Percentiles rank a stretch among this genome's conserved stretches.
Conservation (phyloP, 257 asterid genomes). For the Primulina huaijiensis region DNA sequence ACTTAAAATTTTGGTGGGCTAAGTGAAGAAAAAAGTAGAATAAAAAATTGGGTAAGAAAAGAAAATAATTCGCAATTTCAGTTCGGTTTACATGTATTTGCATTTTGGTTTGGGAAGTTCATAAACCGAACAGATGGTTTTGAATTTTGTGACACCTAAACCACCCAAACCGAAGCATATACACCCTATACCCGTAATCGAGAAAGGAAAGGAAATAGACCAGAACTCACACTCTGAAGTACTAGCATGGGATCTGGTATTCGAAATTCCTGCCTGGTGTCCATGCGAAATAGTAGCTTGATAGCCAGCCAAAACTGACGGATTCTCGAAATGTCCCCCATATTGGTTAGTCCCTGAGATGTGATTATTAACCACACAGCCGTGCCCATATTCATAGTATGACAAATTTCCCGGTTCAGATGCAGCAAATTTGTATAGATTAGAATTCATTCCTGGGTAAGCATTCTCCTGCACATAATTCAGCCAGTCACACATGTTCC, state of each 20-base stretch:
- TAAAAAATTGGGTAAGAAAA: background rate
- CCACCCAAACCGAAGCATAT: background rate
- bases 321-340: slow-evolving; percentile 43
- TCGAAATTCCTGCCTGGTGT: slow-evolving; percentile 41
- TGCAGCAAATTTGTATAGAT: slow-evolving; percentile 61
- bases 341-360: slow-evolving; percentile 40
- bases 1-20: no score
- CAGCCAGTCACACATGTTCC: slow-evolving; percentile 20
- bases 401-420: slow-evolving; percentile 73
- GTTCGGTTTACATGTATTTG: background rate
- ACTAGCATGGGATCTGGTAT: slow-evolving; percentile 43
- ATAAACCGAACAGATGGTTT: no score
- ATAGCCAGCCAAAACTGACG: slow-evolving; percentile 38
- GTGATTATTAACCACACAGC: slow-evolving; percentile 48
- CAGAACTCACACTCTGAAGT: slow-evolving; percentile 63
- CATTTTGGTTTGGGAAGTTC: background rate
- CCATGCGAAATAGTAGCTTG: slow-evolving; percentile 41
- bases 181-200: background rate
- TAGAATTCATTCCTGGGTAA: slow-evolving; percentile 56
- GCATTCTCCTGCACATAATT: slow-evolving; percentile 58
- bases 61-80: background rate
- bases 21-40: background rate
- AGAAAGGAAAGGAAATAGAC: slow-evolving; percentile 18
- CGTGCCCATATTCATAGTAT: slow-evolving; percentile 61
- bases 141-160: background rate